Percentiles rank a stretch among this genome's conserved stretches.
phyloP scores from a whole-genome alignment of 83 land plant species.

The Thuja plicata region DNA sequence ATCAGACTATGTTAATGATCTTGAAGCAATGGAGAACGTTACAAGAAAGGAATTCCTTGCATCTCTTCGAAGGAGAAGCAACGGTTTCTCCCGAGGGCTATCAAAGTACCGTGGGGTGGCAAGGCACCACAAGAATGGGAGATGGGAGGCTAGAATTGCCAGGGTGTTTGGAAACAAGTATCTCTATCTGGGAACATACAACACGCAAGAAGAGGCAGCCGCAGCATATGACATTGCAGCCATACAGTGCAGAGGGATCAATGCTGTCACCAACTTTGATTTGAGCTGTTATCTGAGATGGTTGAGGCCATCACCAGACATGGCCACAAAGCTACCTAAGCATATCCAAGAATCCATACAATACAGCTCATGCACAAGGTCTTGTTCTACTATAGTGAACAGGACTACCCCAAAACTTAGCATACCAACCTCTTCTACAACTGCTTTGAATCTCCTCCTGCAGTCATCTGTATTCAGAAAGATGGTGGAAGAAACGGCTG shows the following conservation, averaged over 20 bases:
- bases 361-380: background rate
- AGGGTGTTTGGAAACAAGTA: conserved; percentile 48
- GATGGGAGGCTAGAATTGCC: conserved; percentile 62
- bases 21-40: conserved; percentile 38
- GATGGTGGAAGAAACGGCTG: conserved; percentile 1
- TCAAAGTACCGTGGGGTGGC: conserved; percentile 72
- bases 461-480: conserved; percentile 1
- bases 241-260: background rate
- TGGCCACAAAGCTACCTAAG: background rate
- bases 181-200: conserved; percentile 30
- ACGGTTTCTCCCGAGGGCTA: conserved; percentile 79
- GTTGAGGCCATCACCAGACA: background rate
- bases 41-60: conserved; percentile 46
- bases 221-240: background rate
- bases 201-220: conserved; percentile 13
- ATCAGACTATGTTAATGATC: conserved; percentile 37
- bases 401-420: too few species aligned
- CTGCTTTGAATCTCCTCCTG: background rate
- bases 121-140: conserved; percentile 41
- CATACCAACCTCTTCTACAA: background rate
- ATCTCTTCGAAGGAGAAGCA: conserved; percentile 69
- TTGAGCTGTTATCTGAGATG: background rate
- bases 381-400: background rate
- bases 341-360: background rate
- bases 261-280: background rate